Evolutionary conservation across 73 alveolate genomes (phyloP).

Genomic region (Paramecium octaurelia): DNA sequence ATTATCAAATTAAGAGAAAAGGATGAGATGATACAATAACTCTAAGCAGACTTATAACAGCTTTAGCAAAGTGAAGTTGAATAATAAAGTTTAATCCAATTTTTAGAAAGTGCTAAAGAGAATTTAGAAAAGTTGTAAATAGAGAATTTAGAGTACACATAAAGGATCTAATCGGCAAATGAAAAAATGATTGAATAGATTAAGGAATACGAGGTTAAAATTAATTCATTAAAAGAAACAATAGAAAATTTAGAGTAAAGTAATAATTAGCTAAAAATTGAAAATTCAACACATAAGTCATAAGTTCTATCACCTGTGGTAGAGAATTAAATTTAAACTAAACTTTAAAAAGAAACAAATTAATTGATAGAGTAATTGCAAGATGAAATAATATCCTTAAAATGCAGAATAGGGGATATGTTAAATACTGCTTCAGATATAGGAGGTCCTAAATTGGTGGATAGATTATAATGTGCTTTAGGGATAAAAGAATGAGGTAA

Average conservation of each 20-base stretch:
- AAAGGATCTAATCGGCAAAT: neutral
- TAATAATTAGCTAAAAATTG: neutral
- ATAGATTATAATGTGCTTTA: neutral
- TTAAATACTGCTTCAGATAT: neutral
- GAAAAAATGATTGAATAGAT: neutral
- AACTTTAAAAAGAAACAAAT: neutral
- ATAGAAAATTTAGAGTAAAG: neutral
- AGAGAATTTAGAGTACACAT: neutral
- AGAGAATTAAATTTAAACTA: neutral
- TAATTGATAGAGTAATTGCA: neutral
- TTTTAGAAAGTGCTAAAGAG: neutral
- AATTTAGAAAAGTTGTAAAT: neutral
- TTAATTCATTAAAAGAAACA: neutral
- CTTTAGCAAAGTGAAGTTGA: neutral
- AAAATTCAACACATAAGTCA: neutral
- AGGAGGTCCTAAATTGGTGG: neutral
- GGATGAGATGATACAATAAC: neutral
- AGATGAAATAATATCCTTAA: neutral
- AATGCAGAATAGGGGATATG: constrained; percentile 26
- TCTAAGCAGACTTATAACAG: neutral
- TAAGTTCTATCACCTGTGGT: neutral
- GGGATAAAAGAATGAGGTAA: neutral
- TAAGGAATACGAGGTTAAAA: neutral
- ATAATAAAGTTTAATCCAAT: neutral
- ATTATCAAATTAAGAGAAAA: neutral